These are phyloP conservation scores for Mucor circinelloides DNA, from an alignment of 371 early-diverging fungal species.

Conservation along the genomic window DNA sequence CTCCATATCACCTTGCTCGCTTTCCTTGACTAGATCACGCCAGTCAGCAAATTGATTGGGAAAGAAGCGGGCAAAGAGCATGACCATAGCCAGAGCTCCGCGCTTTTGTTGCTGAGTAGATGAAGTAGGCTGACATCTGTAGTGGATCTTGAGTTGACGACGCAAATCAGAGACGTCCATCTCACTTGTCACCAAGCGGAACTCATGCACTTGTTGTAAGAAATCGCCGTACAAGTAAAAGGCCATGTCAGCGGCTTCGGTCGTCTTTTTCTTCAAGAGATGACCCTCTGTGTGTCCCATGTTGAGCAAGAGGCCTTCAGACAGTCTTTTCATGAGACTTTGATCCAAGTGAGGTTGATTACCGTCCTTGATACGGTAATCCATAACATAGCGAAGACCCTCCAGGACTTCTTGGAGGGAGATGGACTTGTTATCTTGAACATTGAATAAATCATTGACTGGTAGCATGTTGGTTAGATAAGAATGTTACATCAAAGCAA, in stretches of 20 bases:
- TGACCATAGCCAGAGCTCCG: slow-evolving; percentile 74
- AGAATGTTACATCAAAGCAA: slow-evolving; percentile 5
- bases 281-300: slow-evolving; percentile 71
- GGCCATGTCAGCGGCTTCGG: slow-evolving; percentile 83
- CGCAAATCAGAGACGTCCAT: slow-evolving; percentile 78
- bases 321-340: slow-evolving; percentile 81
- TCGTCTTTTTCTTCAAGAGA: slow-evolving; percentile 61
- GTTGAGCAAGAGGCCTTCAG: slow-evolving; percentile 81
- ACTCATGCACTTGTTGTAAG: slow-evolving; percentile 77
- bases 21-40: slow-evolving; percentile 83
- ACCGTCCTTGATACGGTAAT: slow-evolving; percentile 86
- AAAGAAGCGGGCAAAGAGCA: slow-evolving; percentile 55
- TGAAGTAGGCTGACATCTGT: slow-evolving; percentile 72
- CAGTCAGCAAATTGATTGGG: slow-evolving; percentile 77
- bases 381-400: slow-evolving; percentile 93
- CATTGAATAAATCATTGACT: slow-evolving; percentile 70
- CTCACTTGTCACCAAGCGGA: slow-evolving; percentile 78
- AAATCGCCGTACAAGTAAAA: slow-evolving; percentile 93
- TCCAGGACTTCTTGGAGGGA: slow-evolving; percentile 85
- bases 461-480: slow-evolving; percentile 13
- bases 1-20: slow-evolving; percentile 76
- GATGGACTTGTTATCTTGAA: slow-evolving; percentile 71
- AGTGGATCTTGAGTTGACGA: slow-evolving; percentile 76
- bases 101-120: slow-evolving; percentile 68
- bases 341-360: slow-evolving; percentile 81